Conservation (phyloP, 768 basidiomycete species). For the Podaxis mareebaensis region DNA sequence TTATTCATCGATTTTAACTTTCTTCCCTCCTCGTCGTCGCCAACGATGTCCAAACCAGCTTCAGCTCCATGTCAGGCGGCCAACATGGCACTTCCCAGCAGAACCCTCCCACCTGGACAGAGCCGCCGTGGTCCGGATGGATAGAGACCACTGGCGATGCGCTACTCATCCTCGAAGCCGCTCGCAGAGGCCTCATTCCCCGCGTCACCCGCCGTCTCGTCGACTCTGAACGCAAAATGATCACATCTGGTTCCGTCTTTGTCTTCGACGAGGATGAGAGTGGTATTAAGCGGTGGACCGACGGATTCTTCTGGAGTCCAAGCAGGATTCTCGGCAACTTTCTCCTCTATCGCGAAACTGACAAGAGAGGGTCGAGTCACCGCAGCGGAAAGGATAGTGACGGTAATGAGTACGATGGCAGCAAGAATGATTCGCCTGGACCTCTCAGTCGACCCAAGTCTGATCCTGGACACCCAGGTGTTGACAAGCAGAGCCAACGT, state of each 20-base stretch:
- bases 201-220: conserved; percentile 90
- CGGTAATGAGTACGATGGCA: conserved; percentile 25
- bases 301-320: conserved; percentile 96
- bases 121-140: conserved; percentile 92
- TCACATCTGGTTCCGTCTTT: conserved; percentile 91
- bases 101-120: conserved; percentile 62
- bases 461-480: conserved; percentile 41
- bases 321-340: conserved; percentile 93
- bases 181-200: conserved; percentile 85
- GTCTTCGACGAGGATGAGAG: conserved; percentile 98
- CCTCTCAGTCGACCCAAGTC: conserved; percentile 67
- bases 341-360: conserved; percentile 91
- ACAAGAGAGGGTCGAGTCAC: conserved; percentile 74
- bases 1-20: conserved; percentile 33
- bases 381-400: conserved; percentile 43
- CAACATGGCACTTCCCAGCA: conserved; percentile 36
- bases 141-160: conserved; percentile 96
- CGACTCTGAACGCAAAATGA: conserved; percentile 91
- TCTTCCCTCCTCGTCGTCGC: conserved; percentile 25
- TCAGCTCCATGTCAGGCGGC: conserved; percentile 36
- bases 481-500: conserved; percentile 78
- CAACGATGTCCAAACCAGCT: conserved; percentile 22
- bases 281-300: conserved; percentile 97
- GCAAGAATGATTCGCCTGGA: conserved; percentile 28
- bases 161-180: conserved; percentile 95